Evolutionary conservation across 2,329 filamentous ascomycete genomes (phyloP), one percentile per base, ranked within the genome.

Genomic region (Elsinoe ampelina): DNA sequence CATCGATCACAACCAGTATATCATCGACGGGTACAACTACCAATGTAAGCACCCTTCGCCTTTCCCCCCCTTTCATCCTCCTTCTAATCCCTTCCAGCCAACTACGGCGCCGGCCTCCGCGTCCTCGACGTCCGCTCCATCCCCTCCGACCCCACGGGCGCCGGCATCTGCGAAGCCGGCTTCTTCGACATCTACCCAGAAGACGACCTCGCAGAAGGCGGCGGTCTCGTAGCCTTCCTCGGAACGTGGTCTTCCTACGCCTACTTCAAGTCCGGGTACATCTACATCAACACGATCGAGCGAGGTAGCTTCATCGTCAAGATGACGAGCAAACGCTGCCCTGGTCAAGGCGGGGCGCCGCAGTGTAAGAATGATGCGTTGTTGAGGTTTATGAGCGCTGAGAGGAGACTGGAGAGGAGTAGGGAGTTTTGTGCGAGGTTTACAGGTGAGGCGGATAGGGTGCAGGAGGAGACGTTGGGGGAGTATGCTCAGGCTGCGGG

Each of bases 271-370:
- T 74, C 71, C 0, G 77, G 77, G 1, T 74, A 73, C 61, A 72
- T 80, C 57, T 71, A 79, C 10, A 64, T 80, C 60, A 79, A 80
- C 66, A 77, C 72, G 2, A 80, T 79, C 58, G 77, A 80, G 66
- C 67, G 76, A 4, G 77, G 77, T 48, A 70, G 72, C 5, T 80
- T 75, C 51, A 70, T 75, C 5, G 69, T 80, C 10, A 79, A 77
- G 69, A 60, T 59, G 58, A 57, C 41, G 13, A 19, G 15, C 15
- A 52, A 52, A 19, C 26, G 38, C 15, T 63, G 61, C 26, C 57
- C 55, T 11, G 57, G 54, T n/a, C 57, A 58, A 2, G 41, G 41
- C 10, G 26, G 26, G 4, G 26, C 26, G 26, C 55, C 61, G 7
- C 58, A 59, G 17, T 63, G 61, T 50, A 54, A 63, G 52, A 50